Conservation (phyloP, 495 filamentous ascomycete genomes). For the Hyaloscypha variabilis region DNA sequence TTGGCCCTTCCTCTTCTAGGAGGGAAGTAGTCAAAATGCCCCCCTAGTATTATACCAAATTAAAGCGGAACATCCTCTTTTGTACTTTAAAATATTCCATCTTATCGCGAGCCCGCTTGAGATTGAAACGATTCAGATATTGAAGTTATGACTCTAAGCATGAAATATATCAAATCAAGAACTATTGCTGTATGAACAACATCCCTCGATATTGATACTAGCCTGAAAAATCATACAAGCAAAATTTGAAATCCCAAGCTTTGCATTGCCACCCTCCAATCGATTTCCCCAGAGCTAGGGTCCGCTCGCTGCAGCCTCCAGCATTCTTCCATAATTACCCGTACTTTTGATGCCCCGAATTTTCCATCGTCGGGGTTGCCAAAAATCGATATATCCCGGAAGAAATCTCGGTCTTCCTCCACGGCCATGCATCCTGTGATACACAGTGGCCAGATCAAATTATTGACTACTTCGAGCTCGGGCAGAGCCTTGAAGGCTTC, state of each 20-base stretch:
- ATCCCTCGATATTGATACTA: no score
- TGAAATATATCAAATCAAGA: no score
- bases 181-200: no score
- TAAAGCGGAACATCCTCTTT: no score
- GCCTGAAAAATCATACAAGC: constrained; percentile 5
- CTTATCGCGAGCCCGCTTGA: no score
- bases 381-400: constrained; percentile 1
- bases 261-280: constrained; percentile 16
- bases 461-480: not conserved
- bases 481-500: constrained; percentile 18
- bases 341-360: constrained; percentile 16
- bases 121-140: no score
- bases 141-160: no score
- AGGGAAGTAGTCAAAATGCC: no score
- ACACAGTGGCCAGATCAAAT: constrained; percentile 22
- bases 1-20: no score
- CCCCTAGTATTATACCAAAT: no score
- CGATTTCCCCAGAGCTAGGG: not conserved
- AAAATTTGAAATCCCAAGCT: constrained; percentile 17
- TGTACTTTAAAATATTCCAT: no score
- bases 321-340: constrained; percentile 21
- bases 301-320: constrained; percentile 16
- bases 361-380: not conserved
- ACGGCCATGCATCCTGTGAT: constrained; percentile 25
- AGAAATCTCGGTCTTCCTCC: constrained; percentile 9